phyloP scores from a whole-genome alignment of 106 monocot species.

The Dendrobium huoshanense region DNA sequence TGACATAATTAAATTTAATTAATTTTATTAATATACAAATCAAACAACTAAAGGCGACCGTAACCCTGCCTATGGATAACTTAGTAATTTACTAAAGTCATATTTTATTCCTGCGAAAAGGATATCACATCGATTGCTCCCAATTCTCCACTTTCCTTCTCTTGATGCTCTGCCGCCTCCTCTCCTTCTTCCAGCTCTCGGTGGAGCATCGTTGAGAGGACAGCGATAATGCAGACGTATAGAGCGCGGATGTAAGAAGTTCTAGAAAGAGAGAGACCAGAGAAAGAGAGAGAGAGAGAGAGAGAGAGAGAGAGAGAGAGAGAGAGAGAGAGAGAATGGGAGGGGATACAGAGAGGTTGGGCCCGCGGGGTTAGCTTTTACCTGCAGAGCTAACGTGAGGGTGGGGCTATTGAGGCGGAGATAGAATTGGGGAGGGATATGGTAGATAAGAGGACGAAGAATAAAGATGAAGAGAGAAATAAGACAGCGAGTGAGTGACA shows the following conservation, averaged over 20 bases:
- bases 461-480: conserved; percentile 13
- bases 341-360: not conserved
- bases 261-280: not conserved
- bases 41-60: no score
- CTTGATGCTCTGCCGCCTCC: not conserved
- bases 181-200: not conserved
- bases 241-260: not conserved
- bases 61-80: not conserved
- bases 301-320: no score
- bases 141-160: not conserved
- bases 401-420: not conserved
- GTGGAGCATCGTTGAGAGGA: not conserved
- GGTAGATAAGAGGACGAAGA: not conserved
- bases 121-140: not conserved
- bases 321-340: no score
- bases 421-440: not conserved
- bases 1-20: no score
- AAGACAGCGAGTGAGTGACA: no score
- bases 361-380: not conserved
- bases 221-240: not conserved
- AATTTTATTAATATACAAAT: no score
- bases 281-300: no score
- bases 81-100: not conserved
- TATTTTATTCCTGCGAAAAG: not conserved
- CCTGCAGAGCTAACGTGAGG: not conserved